Conservation (phyloP, 2,329 filamentous ascomycete genomes). For the Cercospora sp. region DNA sequence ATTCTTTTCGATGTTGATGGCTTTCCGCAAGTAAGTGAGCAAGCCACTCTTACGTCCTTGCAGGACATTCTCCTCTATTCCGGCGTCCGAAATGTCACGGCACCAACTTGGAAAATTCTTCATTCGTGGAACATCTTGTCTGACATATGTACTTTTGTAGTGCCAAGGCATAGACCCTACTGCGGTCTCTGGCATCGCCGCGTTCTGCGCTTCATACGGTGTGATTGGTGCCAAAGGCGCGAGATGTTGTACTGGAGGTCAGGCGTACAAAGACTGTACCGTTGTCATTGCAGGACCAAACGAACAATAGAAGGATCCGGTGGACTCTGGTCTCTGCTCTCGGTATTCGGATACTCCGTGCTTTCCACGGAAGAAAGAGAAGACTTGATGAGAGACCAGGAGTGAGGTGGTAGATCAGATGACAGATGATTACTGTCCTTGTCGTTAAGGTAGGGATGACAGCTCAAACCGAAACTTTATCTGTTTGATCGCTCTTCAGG, state of each 20-base stretch:
- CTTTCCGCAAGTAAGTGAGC: background rate
- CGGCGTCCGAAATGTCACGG: too few relatives aligned
- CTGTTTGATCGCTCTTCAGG: background rate
- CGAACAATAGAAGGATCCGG: background rate
- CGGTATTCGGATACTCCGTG: background rate
- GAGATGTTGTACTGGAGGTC: background rate
- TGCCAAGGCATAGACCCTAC: background rate
- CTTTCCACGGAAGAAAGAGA: background rate
- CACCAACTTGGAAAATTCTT: too few relatives aligned
- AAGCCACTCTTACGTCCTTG: background rate
- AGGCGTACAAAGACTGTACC: background rate
- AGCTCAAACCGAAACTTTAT: background rate
- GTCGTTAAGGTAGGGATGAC: background rate
- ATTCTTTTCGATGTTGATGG: background rate
- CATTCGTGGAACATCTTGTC: background rate
- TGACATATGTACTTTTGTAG: background rate
- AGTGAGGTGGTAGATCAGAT: background rate
- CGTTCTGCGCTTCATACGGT: background rate
- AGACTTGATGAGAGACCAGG: background rate
- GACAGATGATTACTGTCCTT: background rate
- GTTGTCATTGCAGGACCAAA: background rate
- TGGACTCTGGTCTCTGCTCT: background rate
- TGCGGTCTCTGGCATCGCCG: background rate
- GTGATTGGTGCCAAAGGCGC: background rate
- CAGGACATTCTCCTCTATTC: too few relatives aligned